Percentiles rank a stretch among this genome's conserved stretches.
Evolutionary conservation across 371 early-diverging fungal species (phyloP).

Genomic region (Lichtheimia ornata): DNA sequence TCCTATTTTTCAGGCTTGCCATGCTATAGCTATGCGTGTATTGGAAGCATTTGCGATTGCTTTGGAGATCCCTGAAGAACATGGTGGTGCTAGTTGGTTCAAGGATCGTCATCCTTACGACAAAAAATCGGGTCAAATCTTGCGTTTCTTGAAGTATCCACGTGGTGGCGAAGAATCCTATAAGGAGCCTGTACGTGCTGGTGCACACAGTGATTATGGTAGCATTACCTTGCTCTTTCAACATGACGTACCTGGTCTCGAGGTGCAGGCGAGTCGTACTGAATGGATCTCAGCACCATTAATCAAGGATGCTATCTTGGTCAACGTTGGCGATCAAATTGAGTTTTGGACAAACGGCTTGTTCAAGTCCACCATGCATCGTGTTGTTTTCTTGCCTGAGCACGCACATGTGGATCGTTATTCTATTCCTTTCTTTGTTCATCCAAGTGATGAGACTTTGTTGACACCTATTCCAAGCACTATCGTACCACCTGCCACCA

Average conservation of each 20-base stretch:
- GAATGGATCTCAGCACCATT: conserved; percentile 69
- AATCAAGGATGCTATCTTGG: conserved; percentile 58
- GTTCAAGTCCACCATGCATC: conserved; percentile 70
- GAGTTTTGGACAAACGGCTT: conserved; percentile 71
- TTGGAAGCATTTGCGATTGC: conserved; percentile 64
- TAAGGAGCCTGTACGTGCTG: conserved; percentile 58
- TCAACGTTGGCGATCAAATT: conserved; percentile 74
- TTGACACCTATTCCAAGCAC: conserved; percentile 49
- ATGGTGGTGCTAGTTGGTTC: conserved; percentile 62
- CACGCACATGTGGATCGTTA: conserved; percentile 63
- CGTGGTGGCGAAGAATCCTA: conserved; percentile 31
- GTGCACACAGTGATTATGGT: conserved; percentile 73
- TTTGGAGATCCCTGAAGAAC: conserved; percentile 55
- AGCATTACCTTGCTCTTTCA: conserved; percentile 73
- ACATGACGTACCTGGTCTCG: conserved; percentile 70
- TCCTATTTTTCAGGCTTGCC: conserved; percentile 44
- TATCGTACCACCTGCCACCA: conserved; percentile 16
- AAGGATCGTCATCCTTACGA: conserved; percentile 53
- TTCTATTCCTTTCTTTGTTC: conserved; percentile 73
- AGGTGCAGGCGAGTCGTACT: conserved; percentile 53
- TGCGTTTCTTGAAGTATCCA: conserved; percentile 69
- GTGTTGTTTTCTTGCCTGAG: conserved; percentile 66
- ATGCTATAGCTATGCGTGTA: conserved; percentile 45
- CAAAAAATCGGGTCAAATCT: conserved; percentile 40
- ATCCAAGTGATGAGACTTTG: conserved; percentile 45